Base-by-base conservation (phyloP, 345 rosid genomes). In the Fremontodendron californicum region DNA sequence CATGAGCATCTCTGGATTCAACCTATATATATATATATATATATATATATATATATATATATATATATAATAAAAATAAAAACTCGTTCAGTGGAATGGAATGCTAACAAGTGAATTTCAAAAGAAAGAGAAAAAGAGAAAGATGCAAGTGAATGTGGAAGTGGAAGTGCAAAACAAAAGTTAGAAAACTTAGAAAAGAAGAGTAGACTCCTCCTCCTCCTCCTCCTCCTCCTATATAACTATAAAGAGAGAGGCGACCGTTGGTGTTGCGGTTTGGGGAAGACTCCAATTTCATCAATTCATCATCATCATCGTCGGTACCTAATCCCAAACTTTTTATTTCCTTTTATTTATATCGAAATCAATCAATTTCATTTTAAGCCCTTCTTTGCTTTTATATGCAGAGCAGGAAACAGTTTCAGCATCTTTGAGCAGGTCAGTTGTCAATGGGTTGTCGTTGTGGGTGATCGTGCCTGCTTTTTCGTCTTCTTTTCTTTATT, bases 401-500 rank as follows among this genome's bases (percentile, higher is more conserved):
- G 71, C 71, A 25, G 71, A 66, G 54, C 73, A 68, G 11, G 33
- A 45, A 45, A 43, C 35, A 45, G 73, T 68, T 68, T 7, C 42
- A 63, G 19, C 67, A 63, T 63, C 43, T 63, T 63, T 46, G 25
- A 69, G 73, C 69, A 64, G 70, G 74, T 70, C 15, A 46, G 74
- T 46, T 25, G 21, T 15, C n/a, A 64, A 54, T 54, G 60, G 27
- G 11, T 54, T 21, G 4, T 46, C 12, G 18, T 51, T 19, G 18
- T 51, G 2, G n/a, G 37, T 18, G 43, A 35, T 8, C 68, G 7
- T 63, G 13, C 43, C 21, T 33, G 68, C 23, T 35, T 63, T 62
- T 7, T 61, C 39, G 1, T 18, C 71, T n/a, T 65, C 0, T 37
- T 19, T 1, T n/a, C 43, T n/a, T 23, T 21, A 9, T 64, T 64